Base-by-base conservation (phyloP, 495 filamentous ascomycete species). In the Trichocladium uniseriatum region DNA sequence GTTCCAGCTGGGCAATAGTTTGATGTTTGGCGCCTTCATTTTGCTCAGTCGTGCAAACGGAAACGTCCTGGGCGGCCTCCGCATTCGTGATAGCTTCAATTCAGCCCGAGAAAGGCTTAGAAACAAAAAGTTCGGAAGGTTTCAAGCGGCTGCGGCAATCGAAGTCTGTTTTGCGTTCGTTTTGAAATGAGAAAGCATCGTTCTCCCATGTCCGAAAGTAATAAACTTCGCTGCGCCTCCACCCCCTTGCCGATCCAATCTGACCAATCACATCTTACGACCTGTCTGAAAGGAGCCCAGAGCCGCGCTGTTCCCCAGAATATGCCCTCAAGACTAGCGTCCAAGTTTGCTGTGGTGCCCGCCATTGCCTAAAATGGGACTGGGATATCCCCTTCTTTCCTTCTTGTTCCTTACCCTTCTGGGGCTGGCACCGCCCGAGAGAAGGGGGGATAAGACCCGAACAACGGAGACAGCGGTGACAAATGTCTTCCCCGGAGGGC, bases 301-400 rank as follows among this genome's bases (percentile, higher is more conserved):
- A 54, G 45, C 46, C 34, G 45, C 52, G 36, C 40, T 49, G 51
- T 22, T 44, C 39, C 38, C 41, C 52, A 31, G 36, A 49, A 45
- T 45, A 41, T 45, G 35, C 36, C 52, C 28, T 14, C 36, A 31
- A 34, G 21, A 42, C 51, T 27, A 40, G 43, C 29, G 39, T 45
- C 52, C 38, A 47, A 48, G 38, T 49, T 49, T 36, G 36, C 29
- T 19, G 2, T 16, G 14, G n/a, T 44, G 2, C 10, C 41, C 16
- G 31, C 43, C 20, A 18, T 31, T 6, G 9, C 43, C 43, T 11
- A 35, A 44, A 27, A 11, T 11, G 18, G 21, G 34, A 29, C 51
- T 15, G 45, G 51, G 51, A 45, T 45, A 20, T 10, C 13, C 45
- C 35, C 51, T 39, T 54, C 45, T 49, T 35, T 31, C 35, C 51